Evolutionary conservation across 1,139 yeast genomes (phyloP), one percentile per base, ranked within the genome.

Genomic region (Debaryomyces nepalensis): DNA sequence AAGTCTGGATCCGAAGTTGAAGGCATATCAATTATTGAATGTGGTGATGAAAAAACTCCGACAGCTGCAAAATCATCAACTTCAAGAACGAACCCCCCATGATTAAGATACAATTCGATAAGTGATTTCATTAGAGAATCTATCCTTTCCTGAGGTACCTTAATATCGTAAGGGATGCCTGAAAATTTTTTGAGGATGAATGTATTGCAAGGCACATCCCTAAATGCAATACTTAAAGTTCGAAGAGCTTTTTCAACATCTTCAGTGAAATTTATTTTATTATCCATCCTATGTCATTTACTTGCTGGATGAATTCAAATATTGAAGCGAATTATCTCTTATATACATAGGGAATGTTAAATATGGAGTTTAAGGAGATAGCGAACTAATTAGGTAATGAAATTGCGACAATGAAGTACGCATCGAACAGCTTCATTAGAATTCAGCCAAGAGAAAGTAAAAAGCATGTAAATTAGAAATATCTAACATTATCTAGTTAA

Each of bases 111-210:
- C 15, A 26, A 12, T 16, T 26, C 29, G 12, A 26, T 26, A 4
- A 26, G 15, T 5, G 29, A 26, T 26, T 26, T 26, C 29, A 26
- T 26, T 26, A 26, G 11, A 11, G 29, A 26, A 26, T 26, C 29
- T 26, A 11, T 26, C 12, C 15, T 26, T 26, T 10, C 7, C 11
- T 26, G 11, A 11, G 29, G 12, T 26, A 26, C 29, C 12, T 26
- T 16, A 11, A 26, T 10, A 26, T 26, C 29, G 29, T 26, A 11
- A 4, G 29, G 15, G 6, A 26, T 26, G 12, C 12, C 12, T 11
- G 29, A 26, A 11, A 26, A 10, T 11, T 26, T 26, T 16, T 26
- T 26, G 14, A 26, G 12, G 12, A 26, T 26, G 12, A 26, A 26
- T 9, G 29, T 26, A 26, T 11, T 26, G 15, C 29, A 26, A 11